Evolutionary conservation across 257 asterid genomes (phyloP), one percentile per base, ranked within the genome.

Genomic region (Mitragyna speciosa): DNA sequence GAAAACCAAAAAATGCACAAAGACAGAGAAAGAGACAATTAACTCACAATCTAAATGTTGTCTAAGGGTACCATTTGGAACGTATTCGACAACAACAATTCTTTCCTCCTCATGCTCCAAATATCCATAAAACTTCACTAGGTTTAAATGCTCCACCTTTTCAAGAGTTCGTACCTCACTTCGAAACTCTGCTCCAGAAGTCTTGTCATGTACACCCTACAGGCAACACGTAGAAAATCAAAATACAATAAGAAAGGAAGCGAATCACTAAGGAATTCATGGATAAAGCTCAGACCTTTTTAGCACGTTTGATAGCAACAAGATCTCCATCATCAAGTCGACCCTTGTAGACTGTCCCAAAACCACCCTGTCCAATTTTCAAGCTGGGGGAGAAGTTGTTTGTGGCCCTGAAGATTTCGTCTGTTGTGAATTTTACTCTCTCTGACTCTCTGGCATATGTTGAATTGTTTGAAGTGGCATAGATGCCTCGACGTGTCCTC

Each of bases 361-460:
- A 96, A 65, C 99, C 99, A 61, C 99, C 99, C 86, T 96, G 99
- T 77, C 98, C 99, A 68, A 96, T 82, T 84, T 90, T 96, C 65
- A 88, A 85, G 85, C 87, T 83, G n/a, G 97, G 97, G 36, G 97
- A 94, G 83, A 96, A 96, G 79, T 88, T 90, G 76, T 69, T 89
- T 30, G 99, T 94, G 74, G 97, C 98, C 82, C 87, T 92, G 33
- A 67, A 83, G 84, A 96, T 96, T 78, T 91, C 96, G 47, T 84
- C 91, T 73, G 94, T 79, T 83, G 94, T 87, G 89, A 89, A 92
- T 73, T 88, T 89, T 41, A 76, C 77, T 76, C 87, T 86, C 9
- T 93, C 96, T 0, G 87, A 89, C 86, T 85, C 92, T 78, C 78
- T 79, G 4, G 73, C 9, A 36, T 76, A 90, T 31, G 81, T 78